A percentile compares a stretch with the other conserved stretches of the same genome.
Conservation (phyloP, 2,329 filamentous ascomycete species). For the Phaeosphaeria sp. region DNA sequence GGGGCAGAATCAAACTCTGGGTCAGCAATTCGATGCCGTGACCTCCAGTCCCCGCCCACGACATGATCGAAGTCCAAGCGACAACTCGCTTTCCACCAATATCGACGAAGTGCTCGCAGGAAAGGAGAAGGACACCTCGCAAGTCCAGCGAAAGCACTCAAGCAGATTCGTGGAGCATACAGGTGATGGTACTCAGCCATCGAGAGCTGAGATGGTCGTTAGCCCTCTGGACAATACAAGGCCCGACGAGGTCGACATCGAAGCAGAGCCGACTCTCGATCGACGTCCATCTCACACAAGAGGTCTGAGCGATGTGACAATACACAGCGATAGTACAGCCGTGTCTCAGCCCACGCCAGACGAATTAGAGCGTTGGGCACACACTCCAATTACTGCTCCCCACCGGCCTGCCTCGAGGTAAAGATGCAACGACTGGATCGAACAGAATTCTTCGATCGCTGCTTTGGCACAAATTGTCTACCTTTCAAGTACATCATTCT, state of each 20-base stretch:
- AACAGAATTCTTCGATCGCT: not conserved
- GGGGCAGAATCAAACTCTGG: constrained; percentile 20
- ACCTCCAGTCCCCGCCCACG: constrained; percentile 18
- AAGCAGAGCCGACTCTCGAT: constrained; percentile 12
- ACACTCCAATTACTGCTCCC: constrained; percentile 4
- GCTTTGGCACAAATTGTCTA: constrained; percentile 4
- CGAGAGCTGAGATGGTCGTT: constrained; percentile 5
- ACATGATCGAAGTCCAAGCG: constrained; percentile 35
- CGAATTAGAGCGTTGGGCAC: constrained; percentile 37
- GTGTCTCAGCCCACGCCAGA: constrained; percentile 45
- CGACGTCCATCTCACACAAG: constrained; percentile 39
- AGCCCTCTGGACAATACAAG: constrained; percentile 5
- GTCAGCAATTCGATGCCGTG: constrained; percentile 20
- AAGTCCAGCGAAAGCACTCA: constrained; percentile 4
- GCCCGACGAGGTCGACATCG: not conserved
- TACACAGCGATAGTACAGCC: constrained; percentile 42
- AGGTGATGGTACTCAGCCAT: not conserved
- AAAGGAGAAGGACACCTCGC: not conserved
- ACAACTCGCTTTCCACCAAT: constrained; percentile 29
- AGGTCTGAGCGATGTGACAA: constrained; percentile 40
- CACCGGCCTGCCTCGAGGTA: constrained; percentile 22
- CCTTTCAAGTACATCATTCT: not conserved
- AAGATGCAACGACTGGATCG: not conserved
- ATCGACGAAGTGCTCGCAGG: constrained; percentile 37
- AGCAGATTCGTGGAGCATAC: constrained; percentile 6